Evolutionary conservation across 768 basidiomycete genomes (phyloP).

Genomic region (Leccinum variicolor): DNA sequence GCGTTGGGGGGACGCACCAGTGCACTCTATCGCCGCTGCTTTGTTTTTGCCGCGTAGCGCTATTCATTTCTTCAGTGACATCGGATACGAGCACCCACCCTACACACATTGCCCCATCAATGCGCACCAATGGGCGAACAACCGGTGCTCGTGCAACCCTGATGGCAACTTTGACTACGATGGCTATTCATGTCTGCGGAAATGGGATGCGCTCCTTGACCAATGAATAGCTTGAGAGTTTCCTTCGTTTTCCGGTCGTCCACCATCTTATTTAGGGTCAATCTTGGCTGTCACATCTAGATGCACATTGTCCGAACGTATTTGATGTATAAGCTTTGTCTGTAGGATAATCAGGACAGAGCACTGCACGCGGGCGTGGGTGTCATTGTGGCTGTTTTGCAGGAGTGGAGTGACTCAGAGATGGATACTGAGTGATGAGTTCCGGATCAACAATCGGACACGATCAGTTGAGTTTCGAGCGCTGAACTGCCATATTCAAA

Average conservation of each 20-base stretch:
- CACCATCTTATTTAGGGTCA: background rate
- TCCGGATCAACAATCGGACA: background rate
- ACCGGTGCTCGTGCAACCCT: conserved; percentile 26
- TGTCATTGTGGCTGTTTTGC: background rate
- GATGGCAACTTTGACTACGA: conserved; percentile 25
- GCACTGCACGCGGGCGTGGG: background rate
- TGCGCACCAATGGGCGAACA: conserved; percentile 16
- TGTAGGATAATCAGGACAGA: background rate
- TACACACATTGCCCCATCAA: conserved; percentile 26
- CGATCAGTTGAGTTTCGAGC: no score
- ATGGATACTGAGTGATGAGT: background rate
- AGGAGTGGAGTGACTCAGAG: background rate
- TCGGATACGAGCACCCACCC: conserved; percentile 44
- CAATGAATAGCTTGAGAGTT: background rate
- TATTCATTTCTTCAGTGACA: conserved; percentile 94
- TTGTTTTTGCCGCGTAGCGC: conserved; percentile 85
- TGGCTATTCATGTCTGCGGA: conserved; percentile 25
- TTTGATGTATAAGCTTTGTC: background rate
- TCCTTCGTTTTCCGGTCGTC: background rate
- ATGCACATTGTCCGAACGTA: background rate
- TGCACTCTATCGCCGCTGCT: conserved; percentile 89
- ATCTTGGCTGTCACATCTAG: background rate
- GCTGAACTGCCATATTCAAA: no score
- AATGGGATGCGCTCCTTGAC: conserved; percentile 19
- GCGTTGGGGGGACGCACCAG: conserved; percentile 94